Evolutionary conservation across 1,139 yeast genomes (phyloP), one percentile per base, ranked within the genome.

Genomic region (Saccharomyces hybrid): DNA sequence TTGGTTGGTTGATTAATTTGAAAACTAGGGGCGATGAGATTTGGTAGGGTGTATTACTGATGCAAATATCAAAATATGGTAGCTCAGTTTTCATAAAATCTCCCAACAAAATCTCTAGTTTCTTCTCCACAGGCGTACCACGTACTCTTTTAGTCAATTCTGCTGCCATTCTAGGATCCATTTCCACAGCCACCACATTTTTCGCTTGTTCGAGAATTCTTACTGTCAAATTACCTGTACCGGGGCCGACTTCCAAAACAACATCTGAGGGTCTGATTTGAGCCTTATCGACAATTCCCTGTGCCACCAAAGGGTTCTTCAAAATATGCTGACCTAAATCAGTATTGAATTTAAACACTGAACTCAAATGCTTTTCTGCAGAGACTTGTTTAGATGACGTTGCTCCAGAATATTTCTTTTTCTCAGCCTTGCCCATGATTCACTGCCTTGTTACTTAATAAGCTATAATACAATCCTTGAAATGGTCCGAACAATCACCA

Each of bases 121-220:
- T 89, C 73, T 88, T 89, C 70, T 91, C 95, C 56, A 81, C 86
- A 1, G 97, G 95, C 31, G 95, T 91, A 13, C 98, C 98, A 67
- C 90, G 97, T 27, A 95, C 98, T 76, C 99, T 86, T 70, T 93
- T 93, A 23, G 98, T 89, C 66, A 93, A 78, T 72, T 93, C 99
- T 0, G 98, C 98, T 3, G 98, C 99, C 99, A 93, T 93, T 74
- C 98, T 79, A 25, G 99, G 98, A 73, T 93, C 99, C 93, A 91
- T 91, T 75, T 93, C 99, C 53, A 88, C 95, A 0, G 99, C 99
- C 53, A 88, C 81, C n/a, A 93, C 97, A 27, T 66, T 66, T 54
- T 89, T 79, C 0, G 98, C 98, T 69, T 90, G 87, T 64, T 93
- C 98, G 53, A 93, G 73, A 50, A 93, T 95, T 59, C 95, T 79